Evolutionary conservation across 129 eudicot genomes (phyloP).

Genomic region (Lonicera japonica): DNA sequence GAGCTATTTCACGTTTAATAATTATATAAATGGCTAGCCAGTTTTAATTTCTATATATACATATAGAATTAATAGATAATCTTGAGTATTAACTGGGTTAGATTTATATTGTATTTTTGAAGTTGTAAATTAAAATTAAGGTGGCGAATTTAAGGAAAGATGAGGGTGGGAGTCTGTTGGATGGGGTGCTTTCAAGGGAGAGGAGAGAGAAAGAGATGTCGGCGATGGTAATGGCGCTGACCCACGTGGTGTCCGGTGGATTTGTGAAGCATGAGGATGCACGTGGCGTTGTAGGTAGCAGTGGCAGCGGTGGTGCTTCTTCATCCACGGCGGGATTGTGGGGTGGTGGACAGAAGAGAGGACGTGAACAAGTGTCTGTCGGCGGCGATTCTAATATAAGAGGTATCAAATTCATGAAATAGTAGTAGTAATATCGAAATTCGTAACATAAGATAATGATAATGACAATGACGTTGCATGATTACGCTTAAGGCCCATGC

Average conservation of each 20-base stretch:
- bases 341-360: conserved; percentile 18
- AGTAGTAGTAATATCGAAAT: no score
- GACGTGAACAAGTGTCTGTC: conserved; percentile 13
- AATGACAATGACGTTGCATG: no score
- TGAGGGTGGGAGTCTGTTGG: conserved; percentile 10
- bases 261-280: background rate
- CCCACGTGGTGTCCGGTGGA: conserved; percentile 44
- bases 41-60: no score
- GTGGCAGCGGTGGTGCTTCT: background rate
- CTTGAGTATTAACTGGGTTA: no score
- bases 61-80: no score
- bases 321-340: background rate
- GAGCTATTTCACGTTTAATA: no score
- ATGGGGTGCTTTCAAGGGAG: conserved; percentile 23
- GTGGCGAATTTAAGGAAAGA: background rate
- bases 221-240: conserved; percentile 53
- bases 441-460: no score
- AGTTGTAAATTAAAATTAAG: background rate
- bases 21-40: no score
- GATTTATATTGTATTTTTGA: background rate
- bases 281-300: background rate
- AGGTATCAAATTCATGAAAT: no score
- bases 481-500: no score
- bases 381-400: background rate
- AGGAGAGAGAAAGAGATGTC: conserved; percentile 48